Evolutionary conservation across 2,329 filamentous ascomycete species (phyloP), one percentile per base, ranked within the genome.

Genomic region (Trichoderma cornu-damae): DNA sequence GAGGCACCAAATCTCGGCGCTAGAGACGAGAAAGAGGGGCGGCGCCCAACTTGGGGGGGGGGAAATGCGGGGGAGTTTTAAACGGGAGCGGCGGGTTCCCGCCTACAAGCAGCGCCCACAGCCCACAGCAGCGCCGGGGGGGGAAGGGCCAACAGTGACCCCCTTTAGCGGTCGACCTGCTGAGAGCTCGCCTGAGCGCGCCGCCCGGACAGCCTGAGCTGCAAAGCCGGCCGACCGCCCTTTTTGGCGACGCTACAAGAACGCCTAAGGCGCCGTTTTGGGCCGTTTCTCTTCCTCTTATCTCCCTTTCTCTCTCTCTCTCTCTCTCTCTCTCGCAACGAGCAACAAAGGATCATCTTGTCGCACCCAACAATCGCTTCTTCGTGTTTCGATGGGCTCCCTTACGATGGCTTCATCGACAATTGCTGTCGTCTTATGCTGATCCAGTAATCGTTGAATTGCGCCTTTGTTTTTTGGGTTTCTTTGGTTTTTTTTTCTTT

Each of bases 331-430:
- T n/a, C n/a, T n/a, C n/a, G n/a, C n/a, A n/a, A n/a, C n/a, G n/a
- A n/a, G n/a, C n/a, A n/a, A n/a, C n/a, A n/a, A n/a, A n/a, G n/a
- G n/a, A n/a, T n/a, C n/a, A n/a, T n/a, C n/a, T n/a, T n/a, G n/a
- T n/a, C 12, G 18, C 32, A 26, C 35, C 18, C 38, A 34, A 6
- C 26, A 40, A 20, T 37, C 44, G 44, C 38, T 34, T 37, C 37
- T n/a, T 57, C 22, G 28, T 37, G 14, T 18, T 51, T 57, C 54
- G 54, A 55, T 59, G 57, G 46, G 44, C 38, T 55, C 51, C 38
- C 51, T 35, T 56, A 55, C 57, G 40, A 59, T 59, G 57, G 57
- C 57, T 56, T 56, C 57, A 38, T 59, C 57, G 51, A 50, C 51
- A 54, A 49, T 32, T 40, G 35, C 40, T 28, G 50, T 55, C 51